Evolutionary conservation across 495 filamentous ascomycete genomes (phyloP), one percentile per base, ranked within the genome.

Genomic region (Xylaria bambusicola): DNA sequence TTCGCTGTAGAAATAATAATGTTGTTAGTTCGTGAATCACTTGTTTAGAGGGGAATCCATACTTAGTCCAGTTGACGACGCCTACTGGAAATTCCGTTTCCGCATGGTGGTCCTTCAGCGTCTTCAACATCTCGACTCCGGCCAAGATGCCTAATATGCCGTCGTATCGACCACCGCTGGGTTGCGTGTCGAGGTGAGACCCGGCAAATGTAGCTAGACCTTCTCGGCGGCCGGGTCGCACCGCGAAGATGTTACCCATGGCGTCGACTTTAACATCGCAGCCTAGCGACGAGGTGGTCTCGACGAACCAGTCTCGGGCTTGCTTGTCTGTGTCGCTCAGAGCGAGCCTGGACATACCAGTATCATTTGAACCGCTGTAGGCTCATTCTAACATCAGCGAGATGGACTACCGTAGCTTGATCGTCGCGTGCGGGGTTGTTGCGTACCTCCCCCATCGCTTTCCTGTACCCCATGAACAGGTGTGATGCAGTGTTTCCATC

Each of bases 1-100:
- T 68, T 93, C 90, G 62, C 74, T 77, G 77, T 81, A 8, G 23
- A 47, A 12, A 9, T 2, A 27, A 1, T 4, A 12, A 1, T 13
- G 18, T 42, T 21, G 44, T 55, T 40, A 13, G 26, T 26, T 24
- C 23, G 27, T 6, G 38, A 48, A 49, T 7, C 2, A 6, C 18
- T 15, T 27, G 13, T 3, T 24, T 21, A 44, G n/a, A 3, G 27
- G 18, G 23, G 21, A 21, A 72, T 81, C 75, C 57, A 21, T 66
- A 77, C 75, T 92, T 93, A 0, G 90, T 93, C 90, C 90, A 94
- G 62, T 91, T 90, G 0, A 92, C 82, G 8, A 90, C 83, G 7
- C 88, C 88, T 9, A 92, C 71, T 4, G 85, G 84, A 61, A 84
- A 89, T 44, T 87, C 82, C 0, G 89, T 91, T 67, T 87, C 80